Evolutionary conservation across 495 filamentous ascomycete genomes (phyloP), one percentile per base, ranked within the genome.

Genomic region (Elasticomyces elasticus): DNA sequence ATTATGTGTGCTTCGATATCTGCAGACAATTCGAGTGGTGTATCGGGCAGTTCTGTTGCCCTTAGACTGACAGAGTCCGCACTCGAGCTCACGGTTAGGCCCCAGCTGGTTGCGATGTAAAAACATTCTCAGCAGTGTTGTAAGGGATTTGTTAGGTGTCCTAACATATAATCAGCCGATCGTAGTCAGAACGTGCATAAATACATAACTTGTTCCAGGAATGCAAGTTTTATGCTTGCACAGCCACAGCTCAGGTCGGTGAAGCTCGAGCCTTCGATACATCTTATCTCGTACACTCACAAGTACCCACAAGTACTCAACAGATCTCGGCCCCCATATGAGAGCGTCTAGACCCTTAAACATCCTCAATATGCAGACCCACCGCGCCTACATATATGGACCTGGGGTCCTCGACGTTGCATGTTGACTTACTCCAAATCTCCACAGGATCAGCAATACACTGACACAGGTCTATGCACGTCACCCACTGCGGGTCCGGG

Each of bases 221-320:
- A 40, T 13, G 15, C 35, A 12, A 40, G 19, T 15, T 5, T 15
- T 17, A 40, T n/a, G 13, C 15, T 40, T 33, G 35, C 35, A 40
- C 35, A 5, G 35, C 35, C 35, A 40, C 35, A 40, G 7, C 30
- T 15, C 35, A 5, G 13, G 13, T 17, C n/a, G n/a, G n/a, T n/a
- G n/a, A n/a, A n/a, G n/a, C n/a, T n/a, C n/a, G 35, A 17, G 19
- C 35, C 35, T 17, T 5, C 3, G 35, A 15, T 40, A 40, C 35
- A 15, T 40, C 35, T 40, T 40, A 40, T 40, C 35, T 40, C 35
- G 35, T 40, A 40, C 35, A 12, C 13, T 17, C 4, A 40, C 5
- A 40, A 40, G 35, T 40, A 40, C 19, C n/a, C 31, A n/a, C 42
- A 23, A 23, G 42, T 45, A 45, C 42, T 26, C 42, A 45, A 45